Percentiles rank a stretch among this genome's conserved stretches.
These are phyloP conservation scores for Russula abietina DNA, from an alignment of 768 basidiomycete species.

Conservation along the genomic window DNA sequence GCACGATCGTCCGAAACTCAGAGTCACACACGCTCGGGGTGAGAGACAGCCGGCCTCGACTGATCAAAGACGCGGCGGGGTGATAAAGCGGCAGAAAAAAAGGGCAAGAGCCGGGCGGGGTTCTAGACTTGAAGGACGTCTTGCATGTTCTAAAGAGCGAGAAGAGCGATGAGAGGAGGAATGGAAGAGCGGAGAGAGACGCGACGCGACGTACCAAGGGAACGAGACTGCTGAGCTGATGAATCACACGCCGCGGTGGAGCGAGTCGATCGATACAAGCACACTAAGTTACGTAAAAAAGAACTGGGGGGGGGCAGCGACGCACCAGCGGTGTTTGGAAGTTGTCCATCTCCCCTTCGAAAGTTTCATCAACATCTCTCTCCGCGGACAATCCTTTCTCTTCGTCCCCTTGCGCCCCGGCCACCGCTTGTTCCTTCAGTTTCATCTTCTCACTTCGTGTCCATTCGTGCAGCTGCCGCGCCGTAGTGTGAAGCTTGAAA, in stretches of 20 bases:
- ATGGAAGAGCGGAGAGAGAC: neutral
- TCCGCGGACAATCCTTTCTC: constrained; percentile 6
- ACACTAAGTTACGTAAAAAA: constrained; percentile 3
- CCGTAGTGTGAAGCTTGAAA: constrained; percentile 9
- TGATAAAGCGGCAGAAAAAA: neutral
- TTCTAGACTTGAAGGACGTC: constrained; percentile 8
- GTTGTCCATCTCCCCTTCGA: constrained; percentile 20
- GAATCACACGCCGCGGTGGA: neutral
- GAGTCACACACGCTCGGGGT: neutral
- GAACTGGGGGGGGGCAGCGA: neutral
- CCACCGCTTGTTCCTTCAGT: neutral
- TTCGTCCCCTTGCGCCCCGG: neutral
- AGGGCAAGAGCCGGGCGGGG: too few species aligned
- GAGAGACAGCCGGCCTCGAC: neutral
- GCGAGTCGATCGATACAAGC: neutral
- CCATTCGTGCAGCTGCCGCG: constrained; percentile 19
- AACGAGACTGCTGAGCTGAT: constrained; percentile 23
- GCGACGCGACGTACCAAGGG: constrained; percentile 21
- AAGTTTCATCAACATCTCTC: neutral
- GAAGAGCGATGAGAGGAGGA: too few species aligned
- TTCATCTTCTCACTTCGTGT: constrained; percentile 17
- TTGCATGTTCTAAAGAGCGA: constrained; percentile 13
- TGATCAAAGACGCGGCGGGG: neutral
- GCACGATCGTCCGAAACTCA: neutral
- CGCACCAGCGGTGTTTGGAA: constrained; percentile 24